A percentile compares a stretch with the other conserved stretches of the same genome.
Conservation (phyloP, 805 yeast species). For the Sungouiella blattae region DNA sequence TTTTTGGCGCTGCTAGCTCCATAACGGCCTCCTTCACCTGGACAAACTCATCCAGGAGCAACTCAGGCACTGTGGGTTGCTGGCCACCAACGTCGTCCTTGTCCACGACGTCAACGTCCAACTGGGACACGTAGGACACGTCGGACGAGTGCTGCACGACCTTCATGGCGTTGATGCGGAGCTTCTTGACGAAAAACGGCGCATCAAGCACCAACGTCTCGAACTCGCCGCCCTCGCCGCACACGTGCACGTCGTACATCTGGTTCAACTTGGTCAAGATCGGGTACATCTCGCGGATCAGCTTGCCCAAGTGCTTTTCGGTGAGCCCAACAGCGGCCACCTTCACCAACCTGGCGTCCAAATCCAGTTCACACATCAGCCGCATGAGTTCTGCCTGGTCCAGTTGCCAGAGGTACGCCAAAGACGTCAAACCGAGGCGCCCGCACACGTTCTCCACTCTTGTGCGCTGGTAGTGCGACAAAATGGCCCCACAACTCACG, state of each 20-base stretch:
- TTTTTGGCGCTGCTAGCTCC: not conserved
- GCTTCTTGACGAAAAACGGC: constrained; percentile 63
- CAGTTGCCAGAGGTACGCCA: constrained; percentile 89
- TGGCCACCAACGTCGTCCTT: constrained; percentile 23
- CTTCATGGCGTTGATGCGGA: constrained; percentile 39
- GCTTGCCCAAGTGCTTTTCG: constrained; percentile 62
- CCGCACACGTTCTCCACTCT: constrained; percentile 89
- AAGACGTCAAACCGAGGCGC: constrained; percentile 61
- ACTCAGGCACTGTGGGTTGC: constrained; percentile 14
- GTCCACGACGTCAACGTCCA: constrained; percentile 48
- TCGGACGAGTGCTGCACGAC: constrained; percentile 56
- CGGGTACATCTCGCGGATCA: constrained; percentile 60
- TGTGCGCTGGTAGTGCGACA: constrained; percentile 92
- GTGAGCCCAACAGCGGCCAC: constrained; percentile 90
- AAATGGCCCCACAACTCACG: constrained; percentile 93
- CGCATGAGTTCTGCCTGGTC: constrained; percentile 74
- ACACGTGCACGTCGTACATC: constrained; percentile 79
- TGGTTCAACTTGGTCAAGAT: constrained; percentile 53
- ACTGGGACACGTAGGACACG: constrained; percentile 59
- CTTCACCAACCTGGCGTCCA: constrained; percentile 83
- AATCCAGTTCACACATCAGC: constrained; percentile 66
- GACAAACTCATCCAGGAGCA: constrained; percentile 12
- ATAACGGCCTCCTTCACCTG: not conserved
- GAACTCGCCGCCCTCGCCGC: constrained; percentile 99
- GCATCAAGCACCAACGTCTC: constrained; percentile 91